Percentiles rank a stretch among this genome's conserved stretches.
phyloP scores from a whole-genome alignment of 2,329 filamentous ascomycete genomes.

The Lasiodiplodia citricola region DNA sequence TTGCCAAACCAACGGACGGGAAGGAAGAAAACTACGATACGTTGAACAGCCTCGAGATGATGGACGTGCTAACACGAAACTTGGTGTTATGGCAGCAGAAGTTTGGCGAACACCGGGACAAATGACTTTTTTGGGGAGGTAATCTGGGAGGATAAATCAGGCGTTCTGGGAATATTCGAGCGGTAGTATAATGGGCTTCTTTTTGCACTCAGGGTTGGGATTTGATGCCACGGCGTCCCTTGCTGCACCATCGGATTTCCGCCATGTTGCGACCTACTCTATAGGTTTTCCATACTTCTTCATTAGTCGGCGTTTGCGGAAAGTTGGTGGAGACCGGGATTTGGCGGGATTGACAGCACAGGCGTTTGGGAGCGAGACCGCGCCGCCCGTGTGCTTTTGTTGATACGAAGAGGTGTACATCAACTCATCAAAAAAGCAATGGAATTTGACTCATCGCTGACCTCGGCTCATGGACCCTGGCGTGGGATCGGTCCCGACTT shows the following conservation, averaged over 20 bases:
- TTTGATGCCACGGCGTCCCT: constrained; percentile 7
- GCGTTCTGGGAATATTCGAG: not conserved
- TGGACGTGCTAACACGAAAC: constrained; percentile 81
- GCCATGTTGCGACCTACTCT: not conserved
- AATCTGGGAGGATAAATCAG: not conserved
- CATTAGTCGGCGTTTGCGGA: not conserved
- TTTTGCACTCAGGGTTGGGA: constrained; percentile 1
- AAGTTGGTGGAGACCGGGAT: not conserved
- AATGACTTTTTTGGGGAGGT: not conserved
- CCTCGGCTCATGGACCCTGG: constrained; percentile 12
- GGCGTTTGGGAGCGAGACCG: constrained; percentile 19
- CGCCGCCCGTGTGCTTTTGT: not conserved
- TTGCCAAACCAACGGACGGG: constrained; percentile 29
- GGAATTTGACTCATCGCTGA: constrained; percentile 6
- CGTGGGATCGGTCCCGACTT: constrained; percentile 9
- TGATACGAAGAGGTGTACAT: not conserved
- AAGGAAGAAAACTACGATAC: constrained; percentile 67
- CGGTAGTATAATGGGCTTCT: not conserved
- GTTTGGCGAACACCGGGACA: constrained; percentile 25
- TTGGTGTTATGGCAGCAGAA: constrained; percentile 82
- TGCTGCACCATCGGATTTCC: not conserved
- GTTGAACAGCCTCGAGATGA: constrained; percentile 83
- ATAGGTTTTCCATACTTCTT: not conserved
- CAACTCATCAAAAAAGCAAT: not conserved
- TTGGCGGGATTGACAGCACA: constrained; percentile 10